Percentiles rank a stretch among this genome's conserved stretches.
phyloP scores from a whole-genome alignment of 163 green algal species.

The Coccomyxa subellipsoidea region DNA sequence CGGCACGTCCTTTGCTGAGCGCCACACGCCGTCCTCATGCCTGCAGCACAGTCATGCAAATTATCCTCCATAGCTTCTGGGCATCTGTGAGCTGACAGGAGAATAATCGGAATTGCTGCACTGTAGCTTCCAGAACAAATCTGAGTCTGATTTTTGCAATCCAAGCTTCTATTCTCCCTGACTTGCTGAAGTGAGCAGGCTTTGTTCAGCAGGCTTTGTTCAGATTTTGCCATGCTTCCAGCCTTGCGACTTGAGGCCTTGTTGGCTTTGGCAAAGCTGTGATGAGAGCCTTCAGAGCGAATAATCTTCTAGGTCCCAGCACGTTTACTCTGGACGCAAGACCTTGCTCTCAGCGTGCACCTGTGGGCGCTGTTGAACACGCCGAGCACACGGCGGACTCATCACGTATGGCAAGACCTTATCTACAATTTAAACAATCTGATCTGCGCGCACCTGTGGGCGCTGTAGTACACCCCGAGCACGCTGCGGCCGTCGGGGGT shows the following conservation, averaged over 20 bases:
- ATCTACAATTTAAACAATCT: too few species aligned
- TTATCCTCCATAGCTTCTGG: too few species aligned
- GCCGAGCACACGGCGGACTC: too few species aligned
- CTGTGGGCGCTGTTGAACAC: too few species aligned
- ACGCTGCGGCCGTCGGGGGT: slow-evolving; percentile 18
- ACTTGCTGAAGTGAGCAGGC: not conserved
- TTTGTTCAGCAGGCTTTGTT: not conserved
- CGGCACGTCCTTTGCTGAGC: slow-evolving; percentile 22
- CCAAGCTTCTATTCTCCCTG: not conserved
- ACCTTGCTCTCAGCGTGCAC: too few species aligned
- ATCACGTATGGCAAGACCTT: too few species aligned
- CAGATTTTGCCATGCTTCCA: not conserved
- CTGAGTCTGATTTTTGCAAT: not conserved
- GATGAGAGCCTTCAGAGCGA: too few species aligned
- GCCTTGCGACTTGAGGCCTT: too few species aligned
- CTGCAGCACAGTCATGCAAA: slow-evolving; percentile 21
- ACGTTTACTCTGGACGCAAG: too few species aligned
- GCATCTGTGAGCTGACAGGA: not conserved
- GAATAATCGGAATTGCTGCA: not conserved
- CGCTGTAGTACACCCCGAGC: slow-evolving; percentile 33
- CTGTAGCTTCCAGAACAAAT: not conserved
- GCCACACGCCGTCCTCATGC: slow-evolving; percentile 31
- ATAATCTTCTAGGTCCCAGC: too few species aligned
- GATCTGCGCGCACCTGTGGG: slow-evolving; percentile 29
- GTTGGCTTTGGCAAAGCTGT: too few species aligned